Conservation (phyloP, 2,329 filamentous ascomycete species). For the Nigrograna mackinnonii region DNA sequence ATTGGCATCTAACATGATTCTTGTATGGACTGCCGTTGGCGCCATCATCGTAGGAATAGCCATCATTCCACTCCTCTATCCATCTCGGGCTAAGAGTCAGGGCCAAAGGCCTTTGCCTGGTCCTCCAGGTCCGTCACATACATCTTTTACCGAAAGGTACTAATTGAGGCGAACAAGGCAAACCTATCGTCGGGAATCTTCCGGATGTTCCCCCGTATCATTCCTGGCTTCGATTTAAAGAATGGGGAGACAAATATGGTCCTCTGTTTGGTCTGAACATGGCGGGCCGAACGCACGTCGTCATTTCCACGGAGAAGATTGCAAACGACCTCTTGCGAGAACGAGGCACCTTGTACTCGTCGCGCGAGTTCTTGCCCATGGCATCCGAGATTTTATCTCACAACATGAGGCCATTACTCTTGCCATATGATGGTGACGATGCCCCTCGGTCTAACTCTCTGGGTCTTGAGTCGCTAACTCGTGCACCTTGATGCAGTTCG, state of each 20-base stretch:
- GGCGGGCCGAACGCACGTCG: constrained; percentile 42
- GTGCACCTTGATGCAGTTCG: too few species aligned
- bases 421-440: constrained; percentile 31
- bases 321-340: constrained; percentile 48
- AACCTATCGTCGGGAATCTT: not conserved
- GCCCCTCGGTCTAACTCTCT: too few species aligned
- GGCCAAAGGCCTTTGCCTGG: too few species aligned
- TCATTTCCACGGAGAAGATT: constrained; percentile 45
- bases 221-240: constrained; percentile 46
- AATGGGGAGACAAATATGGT: constrained; percentile 23
- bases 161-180: too few species aligned
- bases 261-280: constrained; percentile 50
- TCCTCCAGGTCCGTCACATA: too few species aligned
- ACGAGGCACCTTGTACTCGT: constrained; percentile 44
- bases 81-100: too few species aligned
- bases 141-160: too few species aligned
- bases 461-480: too few species aligned
- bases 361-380: constrained; percentile 39
- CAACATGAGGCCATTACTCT: constrained; percentile 30
- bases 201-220: constrained; percentile 10
- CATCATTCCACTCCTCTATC: too few species aligned
- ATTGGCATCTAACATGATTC: too few species aligned
- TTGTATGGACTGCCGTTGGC: too few species aligned
- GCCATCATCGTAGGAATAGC: too few species aligned
- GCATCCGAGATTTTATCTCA: constrained; percentile 37